These are phyloP conservation scores for Oemleria cerasiformis DNA, from an alignment of 306 rosid genomes.

Conservation along the genomic window DNA sequence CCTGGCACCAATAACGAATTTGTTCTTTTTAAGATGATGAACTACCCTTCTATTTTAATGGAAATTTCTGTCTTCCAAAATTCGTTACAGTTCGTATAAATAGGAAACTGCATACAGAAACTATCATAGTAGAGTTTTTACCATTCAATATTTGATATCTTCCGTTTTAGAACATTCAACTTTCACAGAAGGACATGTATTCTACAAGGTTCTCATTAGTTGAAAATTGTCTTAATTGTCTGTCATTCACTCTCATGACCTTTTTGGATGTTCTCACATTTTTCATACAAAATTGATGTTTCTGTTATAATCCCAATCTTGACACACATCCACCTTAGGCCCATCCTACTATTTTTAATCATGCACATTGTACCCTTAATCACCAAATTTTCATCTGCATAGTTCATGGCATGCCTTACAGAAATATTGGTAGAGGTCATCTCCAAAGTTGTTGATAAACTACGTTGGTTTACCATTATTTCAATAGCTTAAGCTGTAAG, in stretches of 20 bases:
- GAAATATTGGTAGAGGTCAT: neutral
- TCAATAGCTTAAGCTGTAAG: neutral
- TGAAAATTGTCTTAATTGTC: neutral
- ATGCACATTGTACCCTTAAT: neutral
- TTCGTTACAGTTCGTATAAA: neutral
- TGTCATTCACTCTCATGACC: neutral
- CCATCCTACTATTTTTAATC: constrained; percentile 2
- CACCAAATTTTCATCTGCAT: neutral
- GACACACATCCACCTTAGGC: neutral
- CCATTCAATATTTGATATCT: neutral
- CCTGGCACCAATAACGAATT: neutral
- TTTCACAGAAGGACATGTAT: neutral
- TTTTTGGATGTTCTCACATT: neutral
- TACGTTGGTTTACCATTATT: neutral
- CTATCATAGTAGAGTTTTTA: neutral
- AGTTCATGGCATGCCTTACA: neutral
- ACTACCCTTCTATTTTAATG: neutral
- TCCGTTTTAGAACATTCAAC: neutral
- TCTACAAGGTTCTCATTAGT: neutral
- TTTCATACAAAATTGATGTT: neutral
- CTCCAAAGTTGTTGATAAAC: neutral
- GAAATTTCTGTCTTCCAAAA: neutral
- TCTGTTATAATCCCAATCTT: neutral
- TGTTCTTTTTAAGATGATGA: neutral
- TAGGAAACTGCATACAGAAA: neutral